Evolutionary conservation across 2,329 filamentous ascomycete genomes (phyloP).

Genomic region (Beauveria asiatica): DNA sequence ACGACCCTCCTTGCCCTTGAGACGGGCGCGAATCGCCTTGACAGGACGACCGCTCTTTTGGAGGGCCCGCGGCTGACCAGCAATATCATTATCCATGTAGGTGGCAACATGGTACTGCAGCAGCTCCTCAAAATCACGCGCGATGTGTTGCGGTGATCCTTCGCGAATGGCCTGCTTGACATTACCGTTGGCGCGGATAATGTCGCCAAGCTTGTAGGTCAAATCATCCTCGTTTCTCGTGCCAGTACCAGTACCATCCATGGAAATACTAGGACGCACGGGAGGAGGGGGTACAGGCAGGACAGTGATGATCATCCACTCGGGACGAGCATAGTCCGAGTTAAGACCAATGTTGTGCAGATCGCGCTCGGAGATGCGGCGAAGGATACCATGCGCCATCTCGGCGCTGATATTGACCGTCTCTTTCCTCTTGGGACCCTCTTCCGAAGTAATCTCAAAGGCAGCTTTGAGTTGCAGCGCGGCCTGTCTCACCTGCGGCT

Average conservation of each 20-base stretch:
- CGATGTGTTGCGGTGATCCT: constrained; percentile 84
- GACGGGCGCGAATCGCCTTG: constrained; percentile 89
- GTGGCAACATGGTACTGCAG: constrained; percentile 98
- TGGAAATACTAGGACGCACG: constrained; percentile 92
- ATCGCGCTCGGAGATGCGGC: constrained; percentile 73
- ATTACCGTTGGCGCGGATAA: constrained; percentile 94
- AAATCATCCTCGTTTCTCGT: constrained; percentile 96
- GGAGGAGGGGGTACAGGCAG: constrained; percentile 92
- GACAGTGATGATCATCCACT: constrained; percentile 97
- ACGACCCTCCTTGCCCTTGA: constrained; percentile 99
- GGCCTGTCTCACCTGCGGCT: constrained; percentile 80
- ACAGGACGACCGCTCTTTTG: constrained; percentile 96
- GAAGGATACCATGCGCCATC: constrained; percentile 78
- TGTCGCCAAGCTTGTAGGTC: constrained; percentile 98
- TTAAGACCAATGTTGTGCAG: constrained; percentile 84
- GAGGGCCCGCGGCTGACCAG: constrained; percentile 84
- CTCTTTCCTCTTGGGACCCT: constrained; percentile 64
- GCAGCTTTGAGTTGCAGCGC: constrained; percentile 74
- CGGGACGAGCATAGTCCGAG: constrained; percentile 87
- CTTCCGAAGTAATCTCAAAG: constrained; percentile 58
- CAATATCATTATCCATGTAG: constrained; percentile 99
- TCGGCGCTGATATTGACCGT: constrained; percentile 77
- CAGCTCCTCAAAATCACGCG: constrained; percentile 81
- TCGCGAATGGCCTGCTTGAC: constrained; percentile 86
- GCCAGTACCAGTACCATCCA: constrained; percentile 87